Base-by-base conservation (phyloP, 2,329 filamentous ascomycete species). In the Simplicillium aogashimaense region DNA sequence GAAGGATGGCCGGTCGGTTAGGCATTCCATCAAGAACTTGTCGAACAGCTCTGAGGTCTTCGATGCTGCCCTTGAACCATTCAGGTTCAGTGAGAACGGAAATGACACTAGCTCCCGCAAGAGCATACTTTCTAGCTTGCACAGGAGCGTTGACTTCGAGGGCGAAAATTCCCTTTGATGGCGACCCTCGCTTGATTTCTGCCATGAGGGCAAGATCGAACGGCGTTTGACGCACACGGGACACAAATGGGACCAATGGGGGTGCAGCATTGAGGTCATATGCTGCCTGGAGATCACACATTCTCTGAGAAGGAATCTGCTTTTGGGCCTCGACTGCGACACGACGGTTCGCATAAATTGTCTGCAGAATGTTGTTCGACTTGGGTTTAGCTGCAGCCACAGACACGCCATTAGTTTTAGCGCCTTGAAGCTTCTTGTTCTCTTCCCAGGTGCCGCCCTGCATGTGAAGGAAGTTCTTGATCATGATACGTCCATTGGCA, bases 41-140 rank as follows among this genome's bases (percentile, higher is more conserved):
- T 35, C 92, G 79, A 25, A 97, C 92, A 29, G 83, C 79, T 44
- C 85, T 78, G 40, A 98, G 67, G 57, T 98, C 92, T 43, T 98
- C 90, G 45, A 98, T 89, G 61, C 84, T 94, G 36, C 92, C 92
- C 65, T 95, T 97, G 71, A 98, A 98, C 92, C 92, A 98, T 56
- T 97, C 85, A 1, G 94, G 92, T 63, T 98, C 92, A 0, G 92
- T 98, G 36, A 98, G 74, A n/a, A 98, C 92, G 2, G 92, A 97
- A 49, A 98, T 98, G 31, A 94, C 87, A 57, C 90, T 97, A 36
- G 92, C 92, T 12, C 92, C 94, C 7, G 92, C 89, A 38, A 92
- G 74, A 9, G 94, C 92, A 59, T 98, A 98, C 50, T 83, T 87
- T 47, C 81, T 80, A 33, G 94, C 92, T 61, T 98, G 92, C 5